Conservation (phyloP, 1,284 basidiomycete genomes). For the Ceratobasidium sp. region DNA sequence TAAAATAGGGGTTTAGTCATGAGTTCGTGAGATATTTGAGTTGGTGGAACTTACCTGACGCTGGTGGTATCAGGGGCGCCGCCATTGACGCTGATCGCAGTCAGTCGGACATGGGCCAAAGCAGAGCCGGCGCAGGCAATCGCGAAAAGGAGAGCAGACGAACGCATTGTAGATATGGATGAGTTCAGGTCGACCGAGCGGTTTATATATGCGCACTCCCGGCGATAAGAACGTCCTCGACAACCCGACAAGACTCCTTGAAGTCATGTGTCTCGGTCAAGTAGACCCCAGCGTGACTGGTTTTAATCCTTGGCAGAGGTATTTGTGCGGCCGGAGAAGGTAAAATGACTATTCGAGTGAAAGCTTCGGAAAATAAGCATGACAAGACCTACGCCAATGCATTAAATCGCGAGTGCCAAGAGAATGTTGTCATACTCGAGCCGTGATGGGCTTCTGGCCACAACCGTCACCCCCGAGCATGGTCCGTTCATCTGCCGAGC, state of each 20-base stretch:
- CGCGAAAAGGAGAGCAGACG: constrained; percentile 18
- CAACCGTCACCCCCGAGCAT: constrained; percentile 3
- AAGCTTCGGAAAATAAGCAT: not conserved
- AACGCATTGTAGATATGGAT: constrained; percentile 2
- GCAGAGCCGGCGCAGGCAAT: constrained; percentile 22
- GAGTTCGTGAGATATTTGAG: no score
- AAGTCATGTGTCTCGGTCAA: not conserved
- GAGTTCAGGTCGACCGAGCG: not conserved
- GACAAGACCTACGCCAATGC: not conserved
- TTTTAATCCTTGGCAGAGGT: not conserved
- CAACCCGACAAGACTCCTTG: constrained; percentile 13
- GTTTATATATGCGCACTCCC: constrained; percentile 14
- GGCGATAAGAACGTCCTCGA: not conserved
- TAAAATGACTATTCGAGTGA: no score
- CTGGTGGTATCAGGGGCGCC: constrained; percentile 42
- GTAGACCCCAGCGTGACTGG: not conserved
- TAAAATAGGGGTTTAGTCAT: no score
- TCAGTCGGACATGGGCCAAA: constrained; percentile 45
- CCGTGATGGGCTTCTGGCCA: not conserved
- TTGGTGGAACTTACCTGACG: constrained; percentile 7
- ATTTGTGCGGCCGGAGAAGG: not conserved
- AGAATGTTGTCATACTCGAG: not conserved
- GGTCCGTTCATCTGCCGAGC: constrained; percentile 3
- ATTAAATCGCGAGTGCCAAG: not conserved
- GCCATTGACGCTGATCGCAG: constrained; percentile 47